phyloP scores from a whole-genome alignment of 129 eudicot genomes.

The Dittrichia graveolens region DNA sequence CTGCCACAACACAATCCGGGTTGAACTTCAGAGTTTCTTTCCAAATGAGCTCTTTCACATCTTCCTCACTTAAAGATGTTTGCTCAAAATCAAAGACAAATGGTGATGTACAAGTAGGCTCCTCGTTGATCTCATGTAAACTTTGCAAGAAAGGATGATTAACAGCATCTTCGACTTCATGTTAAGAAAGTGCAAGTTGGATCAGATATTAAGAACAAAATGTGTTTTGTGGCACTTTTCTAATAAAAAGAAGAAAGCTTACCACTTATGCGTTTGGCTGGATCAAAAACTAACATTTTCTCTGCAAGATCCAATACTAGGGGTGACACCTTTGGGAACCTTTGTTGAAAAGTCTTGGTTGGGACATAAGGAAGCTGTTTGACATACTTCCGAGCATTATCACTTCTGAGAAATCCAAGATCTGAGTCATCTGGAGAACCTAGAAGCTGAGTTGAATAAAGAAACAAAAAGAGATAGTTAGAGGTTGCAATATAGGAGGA shows the following conservation, averaged over 20 bases:
- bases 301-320: conserved; percentile 84
- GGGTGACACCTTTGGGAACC: conserved; percentile 74
- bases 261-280: conserved; percentile 91
- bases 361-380: conserved; percentile 79
- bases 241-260: conserved; percentile 6
- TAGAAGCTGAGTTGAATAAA: conserved; percentile 49
- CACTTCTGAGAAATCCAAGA: conserved; percentile 80
- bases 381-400: conserved; percentile 74
- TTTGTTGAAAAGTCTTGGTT: conserved; percentile 52
- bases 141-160: conserved; percentile 78
- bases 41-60: conserved; percentile 88
- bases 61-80: conserved; percentile 73
- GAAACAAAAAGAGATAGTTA: not conserved
- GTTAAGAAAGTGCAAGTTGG: conserved; percentile 6
- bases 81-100: conserved; percentile 86
- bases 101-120: conserved; percentile 80
- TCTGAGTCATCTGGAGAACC: conserved; percentile 87
- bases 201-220: conserved; percentile 15
- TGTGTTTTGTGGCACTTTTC: not conserved
- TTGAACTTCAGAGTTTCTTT: conserved; percentile 65
- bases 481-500: not conserved
- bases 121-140: conserved; percentile 93
- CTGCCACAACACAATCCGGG: conserved; percentile 50
- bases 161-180: conserved; percentile 81
- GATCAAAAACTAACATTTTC: conserved; percentile 88